Evolutionary conservation across 192 early-diverging fungal genomes (phyloP).

Genomic region (Rhizoclosmatium globosum): DNA sequence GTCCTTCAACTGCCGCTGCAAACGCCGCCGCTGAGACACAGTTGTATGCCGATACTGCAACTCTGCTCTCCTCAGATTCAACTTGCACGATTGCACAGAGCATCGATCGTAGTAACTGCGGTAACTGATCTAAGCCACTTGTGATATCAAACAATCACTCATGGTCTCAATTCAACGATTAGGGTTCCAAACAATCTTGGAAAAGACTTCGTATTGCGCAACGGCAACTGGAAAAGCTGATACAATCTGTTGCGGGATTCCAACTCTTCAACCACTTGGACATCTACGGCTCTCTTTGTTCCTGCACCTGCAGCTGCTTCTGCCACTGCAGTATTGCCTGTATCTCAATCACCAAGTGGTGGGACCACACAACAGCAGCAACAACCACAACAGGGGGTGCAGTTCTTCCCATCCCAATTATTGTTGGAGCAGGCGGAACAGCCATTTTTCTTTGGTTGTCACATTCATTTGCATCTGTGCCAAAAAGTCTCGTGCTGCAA

Average conservation of each 20-base stretch:
- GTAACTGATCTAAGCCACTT: neutral
- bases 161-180: neutral
- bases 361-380: neutral
- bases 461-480: neutral
- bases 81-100: neutral
- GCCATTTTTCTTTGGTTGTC: neutral
- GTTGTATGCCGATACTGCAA: neutral
- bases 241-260: neutral
- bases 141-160: neutral
- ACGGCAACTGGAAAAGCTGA: neutral
- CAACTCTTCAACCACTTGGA: neutral
- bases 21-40: neutral
- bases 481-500: neutral
- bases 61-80: neutral
- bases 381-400: neutral
- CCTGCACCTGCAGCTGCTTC: neutral
- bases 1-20: neutral
- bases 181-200: conserved; percentile 1
- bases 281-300: neutral
- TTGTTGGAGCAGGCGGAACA: conserved; percentile 11
- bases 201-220: conserved; percentile 1
- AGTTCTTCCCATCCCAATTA: conserved; percentile 1
- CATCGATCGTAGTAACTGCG: conserved; percentile 11
- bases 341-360: neutral
- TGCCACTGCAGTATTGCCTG: neutral